Percentiles rank a stretch among this genome's conserved stretches.
Conservation (phyloP, 2,329 filamentous ascomycete genomes). For the Chrysosporium queenslandicum region DNA sequence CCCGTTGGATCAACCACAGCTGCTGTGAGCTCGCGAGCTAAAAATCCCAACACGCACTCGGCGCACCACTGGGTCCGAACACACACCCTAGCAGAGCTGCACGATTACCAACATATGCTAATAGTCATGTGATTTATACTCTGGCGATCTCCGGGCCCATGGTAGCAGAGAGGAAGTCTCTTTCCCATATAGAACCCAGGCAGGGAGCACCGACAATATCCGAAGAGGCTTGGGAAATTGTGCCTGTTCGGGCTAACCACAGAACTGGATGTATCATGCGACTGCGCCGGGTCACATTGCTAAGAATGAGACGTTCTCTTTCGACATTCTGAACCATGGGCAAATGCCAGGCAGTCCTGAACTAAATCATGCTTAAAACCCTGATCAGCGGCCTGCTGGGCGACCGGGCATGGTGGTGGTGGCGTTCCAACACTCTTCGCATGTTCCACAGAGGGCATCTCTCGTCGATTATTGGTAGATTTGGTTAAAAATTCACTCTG, state of each 20-base stretch:
- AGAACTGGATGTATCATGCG: neutral
- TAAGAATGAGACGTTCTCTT: neutral
- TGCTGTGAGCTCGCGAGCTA: neutral
- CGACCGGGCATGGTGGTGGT: neutral
- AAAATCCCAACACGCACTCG: too few species aligned
- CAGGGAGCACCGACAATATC: neutral
- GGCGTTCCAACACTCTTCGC: conserved; percentile 3
- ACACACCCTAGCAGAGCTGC: conserved; percentile 2
- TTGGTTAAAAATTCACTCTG: neutral
- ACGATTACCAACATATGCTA: conserved; percentile 8
- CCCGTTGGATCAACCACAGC: conserved; percentile 1
- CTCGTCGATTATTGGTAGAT: conserved; percentile 7
- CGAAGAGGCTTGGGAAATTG: neutral
- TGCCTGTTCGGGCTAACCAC: neutral
- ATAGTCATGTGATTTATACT: conserved; percentile 7
- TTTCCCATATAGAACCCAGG: neutral
- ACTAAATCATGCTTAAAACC: conserved; percentile 7
- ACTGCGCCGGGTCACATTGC: neutral
- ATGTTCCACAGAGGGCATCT: neutral
- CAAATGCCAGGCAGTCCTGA: neutral
- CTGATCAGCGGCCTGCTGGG: conserved; percentile 6
- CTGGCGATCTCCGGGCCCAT: neutral
- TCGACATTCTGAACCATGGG: neutral
- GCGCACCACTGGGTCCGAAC: neutral
- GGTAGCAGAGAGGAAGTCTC: neutral